These are phyloP conservation scores for Fusarium chaquense DNA, from an alignment of 2,329 filamentous ascomycete genomes.

Conservation along the genomic window DNA sequence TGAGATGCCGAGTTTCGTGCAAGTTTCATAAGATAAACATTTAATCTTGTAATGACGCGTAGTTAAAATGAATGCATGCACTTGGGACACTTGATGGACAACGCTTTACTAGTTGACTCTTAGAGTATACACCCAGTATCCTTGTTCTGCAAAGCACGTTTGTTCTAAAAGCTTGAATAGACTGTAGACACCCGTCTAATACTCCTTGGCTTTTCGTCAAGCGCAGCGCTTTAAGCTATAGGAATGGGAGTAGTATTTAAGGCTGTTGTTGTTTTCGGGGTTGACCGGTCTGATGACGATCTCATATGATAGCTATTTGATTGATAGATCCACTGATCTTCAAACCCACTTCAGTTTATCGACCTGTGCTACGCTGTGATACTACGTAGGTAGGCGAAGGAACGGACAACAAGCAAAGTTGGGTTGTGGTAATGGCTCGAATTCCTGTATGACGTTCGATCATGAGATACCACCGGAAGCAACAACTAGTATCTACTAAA, in stretches of 20 bases:
- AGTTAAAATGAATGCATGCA: background rate
- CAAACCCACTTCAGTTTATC: constrained; percentile 6
- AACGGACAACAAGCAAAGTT: background rate
- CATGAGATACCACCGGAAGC: background rate
- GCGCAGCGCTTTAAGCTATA: background rate
- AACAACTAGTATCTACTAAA: too few relatives aligned
- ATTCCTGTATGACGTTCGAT: background rate
- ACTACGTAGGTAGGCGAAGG: background rate
- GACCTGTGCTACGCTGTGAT: background rate
- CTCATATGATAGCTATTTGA: background rate
- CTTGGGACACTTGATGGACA: background rate
- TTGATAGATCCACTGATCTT: constrained; percentile 12
- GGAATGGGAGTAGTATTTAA: background rate
- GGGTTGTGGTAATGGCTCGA: background rate
- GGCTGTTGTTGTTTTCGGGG: background rate
- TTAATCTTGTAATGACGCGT: background rate
- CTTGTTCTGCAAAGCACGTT: background rate
- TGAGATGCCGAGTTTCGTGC: background rate
- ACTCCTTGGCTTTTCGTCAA: background rate
- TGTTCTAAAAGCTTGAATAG: background rate
- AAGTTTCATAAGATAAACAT: background rate
- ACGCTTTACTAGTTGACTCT: background rate
- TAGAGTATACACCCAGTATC: background rate
- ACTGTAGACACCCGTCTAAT: background rate
- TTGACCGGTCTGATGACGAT: background rate